Conservation (phyloP, 108 stramenopile genomes). For the Chaetoceros muelleri region DNA sequence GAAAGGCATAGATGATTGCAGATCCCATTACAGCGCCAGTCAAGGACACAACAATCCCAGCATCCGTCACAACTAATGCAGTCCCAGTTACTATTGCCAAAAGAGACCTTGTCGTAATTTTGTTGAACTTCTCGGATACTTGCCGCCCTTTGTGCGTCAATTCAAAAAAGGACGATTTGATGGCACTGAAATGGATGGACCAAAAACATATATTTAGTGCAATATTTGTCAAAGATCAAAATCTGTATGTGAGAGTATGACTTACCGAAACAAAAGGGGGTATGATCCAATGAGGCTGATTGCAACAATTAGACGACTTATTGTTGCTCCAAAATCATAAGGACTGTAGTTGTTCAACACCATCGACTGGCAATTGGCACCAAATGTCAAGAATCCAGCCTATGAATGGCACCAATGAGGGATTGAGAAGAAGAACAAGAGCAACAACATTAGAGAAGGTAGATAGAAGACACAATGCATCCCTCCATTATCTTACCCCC, state of each 20-base stretch:
- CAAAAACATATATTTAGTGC: neutral
- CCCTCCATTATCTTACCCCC: no score
- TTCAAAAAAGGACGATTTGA: constrained; percentile 30
- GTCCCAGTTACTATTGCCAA: constrained; percentile 41
- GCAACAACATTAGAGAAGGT: no score
- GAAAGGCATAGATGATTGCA: constrained; percentile 82
- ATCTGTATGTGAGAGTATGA: neutral
- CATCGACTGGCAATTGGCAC: constrained; percentile 59
- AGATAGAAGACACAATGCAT: no score
- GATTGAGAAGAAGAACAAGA: no score
- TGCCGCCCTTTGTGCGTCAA: constrained; percentile 14
- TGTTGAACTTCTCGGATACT: constrained; percentile 20
- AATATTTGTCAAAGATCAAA: neutral
- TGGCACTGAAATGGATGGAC: constrained; percentile 14
- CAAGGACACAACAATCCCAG: constrained; percentile 84
- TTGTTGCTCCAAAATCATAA: constrained; percentile 54
- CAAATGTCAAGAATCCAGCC: constrained; percentile 88
- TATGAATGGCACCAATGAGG: no score
- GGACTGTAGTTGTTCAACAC: constrained; percentile 89
- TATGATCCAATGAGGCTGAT: constrained; percentile 74
- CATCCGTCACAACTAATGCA: constrained; percentile 63
- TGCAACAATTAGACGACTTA: constrained; percentile 78
- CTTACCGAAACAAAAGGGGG: constrained; percentile 55
- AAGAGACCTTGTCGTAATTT: constrained; percentile 20
- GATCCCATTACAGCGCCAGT: constrained; percentile 81